phyloP scores from a whole-genome alignment of 257 asterid species.

The Plantago elongata region DNA sequence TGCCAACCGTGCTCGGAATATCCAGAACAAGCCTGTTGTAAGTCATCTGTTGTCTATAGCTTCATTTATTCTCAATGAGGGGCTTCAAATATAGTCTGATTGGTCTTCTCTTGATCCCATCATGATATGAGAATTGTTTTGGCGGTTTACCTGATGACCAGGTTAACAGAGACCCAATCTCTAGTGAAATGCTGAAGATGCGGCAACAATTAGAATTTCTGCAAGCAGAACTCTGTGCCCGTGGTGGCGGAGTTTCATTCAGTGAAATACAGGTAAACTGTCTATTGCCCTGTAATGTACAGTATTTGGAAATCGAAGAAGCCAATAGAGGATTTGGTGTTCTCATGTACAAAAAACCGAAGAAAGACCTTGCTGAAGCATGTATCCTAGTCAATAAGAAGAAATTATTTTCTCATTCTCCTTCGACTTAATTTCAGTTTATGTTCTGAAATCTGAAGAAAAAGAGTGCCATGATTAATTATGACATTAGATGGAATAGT shows the following conservation, averaged over 20 bases:
- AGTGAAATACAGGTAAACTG: conserved; percentile 75
- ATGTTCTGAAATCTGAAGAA: too few relatives aligned
- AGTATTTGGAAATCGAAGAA: neutral
- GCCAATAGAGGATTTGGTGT: neutral
- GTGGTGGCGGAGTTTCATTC: conserved; percentile 84
- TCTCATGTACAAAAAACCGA: neutral
- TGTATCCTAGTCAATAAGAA: neutral
- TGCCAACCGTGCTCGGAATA: conserved; percentile 99
- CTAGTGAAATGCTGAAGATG: conserved; percentile 96
- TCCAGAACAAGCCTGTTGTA: conserved; percentile 97
- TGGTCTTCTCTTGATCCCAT: neutral
- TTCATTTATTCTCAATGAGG: too few relatives aligned
- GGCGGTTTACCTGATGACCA: conserved; percentile 28
- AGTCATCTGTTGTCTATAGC: conserved; percentile 25
- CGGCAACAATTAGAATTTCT: conserved; percentile 88
- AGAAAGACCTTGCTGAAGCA: neutral
- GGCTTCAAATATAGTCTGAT: too few relatives aligned
- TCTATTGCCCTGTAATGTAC: neutral
- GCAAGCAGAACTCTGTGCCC: conserved; percentile 97
- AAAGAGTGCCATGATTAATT: too few relatives aligned
- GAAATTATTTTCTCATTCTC: neutral
- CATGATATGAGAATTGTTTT: conserved; percentile 17
- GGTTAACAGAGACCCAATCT: conserved; percentile 91
- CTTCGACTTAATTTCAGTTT: neutral
- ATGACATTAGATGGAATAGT: too few relatives aligned